phyloP scores from a whole-genome alignment of 2,329 filamentous ascomycete species.

The Drechslerella stenobrocha region DNA sequence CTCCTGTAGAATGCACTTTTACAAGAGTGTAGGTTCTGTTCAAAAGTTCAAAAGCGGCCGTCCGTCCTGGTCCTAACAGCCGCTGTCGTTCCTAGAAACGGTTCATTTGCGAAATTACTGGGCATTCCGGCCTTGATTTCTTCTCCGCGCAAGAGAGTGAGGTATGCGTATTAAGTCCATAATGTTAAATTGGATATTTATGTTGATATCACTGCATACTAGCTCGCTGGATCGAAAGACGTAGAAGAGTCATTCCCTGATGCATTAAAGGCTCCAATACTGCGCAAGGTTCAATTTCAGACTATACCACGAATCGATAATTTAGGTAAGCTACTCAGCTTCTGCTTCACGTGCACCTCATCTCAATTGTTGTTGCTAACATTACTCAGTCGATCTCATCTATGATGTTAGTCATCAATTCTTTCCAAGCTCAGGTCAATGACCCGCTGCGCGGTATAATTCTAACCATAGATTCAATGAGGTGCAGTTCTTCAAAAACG shows the following conservation, averaged over 20 bases:
- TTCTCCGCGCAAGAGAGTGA: constrained; percentile 91
- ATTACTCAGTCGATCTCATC: constrained; percentile 64
- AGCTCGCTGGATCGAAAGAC: constrained; percentile 79
- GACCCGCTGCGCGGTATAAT: neutral
- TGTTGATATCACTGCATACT: constrained; percentile 50
- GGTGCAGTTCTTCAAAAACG: constrained; percentile 71
- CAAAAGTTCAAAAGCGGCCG: neutral
- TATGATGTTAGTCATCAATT: constrained; percentile 60
- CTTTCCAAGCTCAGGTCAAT: too few species aligned
- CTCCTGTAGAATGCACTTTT: constrained; percentile 77
- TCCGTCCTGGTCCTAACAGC: constrained; percentile 28
- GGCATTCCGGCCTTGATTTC: constrained; percentile 85
- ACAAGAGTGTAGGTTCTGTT: constrained; percentile 60
- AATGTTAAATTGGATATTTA: too few species aligned
- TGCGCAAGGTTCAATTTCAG: constrained; percentile 89
- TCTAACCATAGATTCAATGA: neutral
- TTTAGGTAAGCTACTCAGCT: constrained; percentile 60
- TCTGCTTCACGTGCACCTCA: constrained; percentile 49
- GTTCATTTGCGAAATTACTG: constrained; percentile 95
- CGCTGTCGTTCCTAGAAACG: constrained; percentile 63
- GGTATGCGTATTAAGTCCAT: constrained; percentile 62
- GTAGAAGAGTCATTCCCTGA: constrained; percentile 92
- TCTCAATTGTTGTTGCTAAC: constrained; percentile 14
- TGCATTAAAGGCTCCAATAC: constrained; percentile 82
- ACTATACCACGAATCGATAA: constrained; percentile 87